These are phyloP conservation scores for Rhododendron ferrugineum DNA, from an alignment of 148 eudicot species.

Conservation along the genomic window DNA sequence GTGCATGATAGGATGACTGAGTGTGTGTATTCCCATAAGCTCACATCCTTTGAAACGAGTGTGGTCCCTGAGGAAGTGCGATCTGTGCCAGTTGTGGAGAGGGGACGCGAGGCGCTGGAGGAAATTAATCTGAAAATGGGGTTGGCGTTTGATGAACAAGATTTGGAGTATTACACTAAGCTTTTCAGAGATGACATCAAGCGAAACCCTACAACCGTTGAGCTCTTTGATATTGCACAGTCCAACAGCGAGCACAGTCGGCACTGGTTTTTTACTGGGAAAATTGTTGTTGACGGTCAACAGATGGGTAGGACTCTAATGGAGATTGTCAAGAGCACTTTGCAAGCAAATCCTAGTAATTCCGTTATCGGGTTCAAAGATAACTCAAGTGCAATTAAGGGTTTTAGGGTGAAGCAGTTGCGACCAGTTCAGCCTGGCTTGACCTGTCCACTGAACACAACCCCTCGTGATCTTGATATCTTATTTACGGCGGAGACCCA, in stretches of 20 bases:
- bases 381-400: slow-evolving; percentile 88
- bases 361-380: slow-evolving; percentile 96
- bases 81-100: slow-evolving; percentile 70
- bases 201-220: slow-evolving; percentile 81
- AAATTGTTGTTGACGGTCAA: slow-evolving; percentile 69
- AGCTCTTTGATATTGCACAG: slow-evolving; percentile 90
- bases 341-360: slow-evolving; percentile 74
- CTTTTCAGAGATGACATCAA: slow-evolving; percentile 81
- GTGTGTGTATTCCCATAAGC: slow-evolving; percentile 59
- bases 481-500: slow-evolving; percentile 92
- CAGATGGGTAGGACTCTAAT: slow-evolving; percentile 64
- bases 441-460: slow-evolving; percentile 49
- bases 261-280: slow-evolving; percentile 91
- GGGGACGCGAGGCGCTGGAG: slow-evolving; percentile 66
- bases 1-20: slow-evolving; percentile 96
- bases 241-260: slow-evolving; percentile 91
- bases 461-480: slow-evolving; percentile 54
- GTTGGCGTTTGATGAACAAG: slow-evolving; percentile 91
- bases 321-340: slow-evolving; percentile 85
- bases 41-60: slow-evolving; percentile 56
- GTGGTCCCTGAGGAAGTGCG: slow-evolving; percentile 69
- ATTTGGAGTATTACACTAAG: slow-evolving; percentile 68
- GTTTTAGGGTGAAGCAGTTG: slow-evolving; percentile 69
- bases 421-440: slow-evolving; percentile 69
- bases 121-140: slow-evolving; percentile 84